These are phyloP conservation scores for Hymenoscyphus scutula DNA, from an alignment of 2,329 filamentous ascomycete genomes.

Conservation along the genomic window DNA sequence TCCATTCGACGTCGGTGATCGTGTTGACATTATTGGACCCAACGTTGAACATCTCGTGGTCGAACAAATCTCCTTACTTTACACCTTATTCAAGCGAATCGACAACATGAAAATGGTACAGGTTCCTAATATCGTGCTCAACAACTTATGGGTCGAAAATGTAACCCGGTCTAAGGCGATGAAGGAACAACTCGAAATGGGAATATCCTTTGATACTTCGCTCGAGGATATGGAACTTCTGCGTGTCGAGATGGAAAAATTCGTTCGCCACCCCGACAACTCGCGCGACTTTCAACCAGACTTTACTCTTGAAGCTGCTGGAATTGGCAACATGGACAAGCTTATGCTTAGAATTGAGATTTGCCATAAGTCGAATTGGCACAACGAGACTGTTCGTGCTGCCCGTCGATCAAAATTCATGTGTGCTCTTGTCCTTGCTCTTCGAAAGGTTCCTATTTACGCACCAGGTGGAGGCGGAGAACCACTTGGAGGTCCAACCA, in stretches of 20 bases:
- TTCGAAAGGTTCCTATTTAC: conserved; percentile 85
- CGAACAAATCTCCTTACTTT: conserved; percentile 90
- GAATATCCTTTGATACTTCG: conserved; percentile 79
- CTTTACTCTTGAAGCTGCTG: conserved; percentile 71
- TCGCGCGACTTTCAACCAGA: conserved; percentile 87
- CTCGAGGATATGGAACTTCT: conserved; percentile 89
- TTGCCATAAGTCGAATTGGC: conserved; percentile 90
- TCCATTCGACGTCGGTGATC: conserved; percentile 92
- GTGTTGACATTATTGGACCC: conserved; percentile 70
- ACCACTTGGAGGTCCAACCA: conserved; percentile 61
- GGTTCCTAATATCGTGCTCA: conserved; percentile 87
- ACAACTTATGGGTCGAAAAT: conserved; percentile 94
- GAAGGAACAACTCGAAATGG: conserved; percentile 76
- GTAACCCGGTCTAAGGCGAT: conserved; percentile 87
- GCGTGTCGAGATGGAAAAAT: conserved; percentile 78
- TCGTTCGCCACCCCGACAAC: conserved; percentile 82
- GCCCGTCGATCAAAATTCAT: conserved; percentile 92
- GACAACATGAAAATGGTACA: conserved; percentile 74
- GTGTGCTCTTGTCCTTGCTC: conserved; percentile 81
- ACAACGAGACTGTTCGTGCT: conserved; percentile 79
- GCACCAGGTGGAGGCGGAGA: conserved; percentile 71
- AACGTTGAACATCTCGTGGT: conserved; percentile 69
- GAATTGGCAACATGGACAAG: conserved; percentile 85
- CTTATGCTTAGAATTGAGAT: conserved; percentile 79
- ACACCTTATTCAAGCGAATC: conserved; percentile 85